Conservation (phyloP, 768 basidiomycete species). For the Phanerochaete sordida region DNA sequence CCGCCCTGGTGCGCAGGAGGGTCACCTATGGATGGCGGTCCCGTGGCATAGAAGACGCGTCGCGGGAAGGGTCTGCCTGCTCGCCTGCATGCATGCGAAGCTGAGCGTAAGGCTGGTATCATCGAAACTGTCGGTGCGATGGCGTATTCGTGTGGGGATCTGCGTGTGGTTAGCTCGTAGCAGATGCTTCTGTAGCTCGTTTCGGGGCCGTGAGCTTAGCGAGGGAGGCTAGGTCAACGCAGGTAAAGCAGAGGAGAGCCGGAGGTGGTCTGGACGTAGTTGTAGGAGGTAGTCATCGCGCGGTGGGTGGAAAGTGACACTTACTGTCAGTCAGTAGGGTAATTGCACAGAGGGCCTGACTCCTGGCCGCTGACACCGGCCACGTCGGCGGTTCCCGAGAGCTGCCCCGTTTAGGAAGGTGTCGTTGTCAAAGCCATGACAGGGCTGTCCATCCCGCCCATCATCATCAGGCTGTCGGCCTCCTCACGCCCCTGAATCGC, state of each 20-base stretch:
- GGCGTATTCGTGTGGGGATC: not conserved
- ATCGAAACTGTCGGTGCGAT: not conserved
- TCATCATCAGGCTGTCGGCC: not conserved
- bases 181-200: not conserved
- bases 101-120: not conserved
- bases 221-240: not conserved
- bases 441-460: not conserved
- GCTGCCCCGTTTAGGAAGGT: not conserved
- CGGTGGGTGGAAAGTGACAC: not conserved
- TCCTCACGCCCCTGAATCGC: not conserved
- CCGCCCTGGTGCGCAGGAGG: not conserved
- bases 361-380: not conserved
- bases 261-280: not conserved
- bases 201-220: not conserved
- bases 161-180: not conserved
- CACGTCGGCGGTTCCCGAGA: not conserved
- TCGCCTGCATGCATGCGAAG: not conserved
- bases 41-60: not conserved
- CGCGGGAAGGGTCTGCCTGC: not conserved
- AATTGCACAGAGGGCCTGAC: not conserved
- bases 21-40: not conserved
- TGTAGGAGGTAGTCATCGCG: not conserved
- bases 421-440: not conserved
- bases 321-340: not conserved
- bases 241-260: not conserved